Evolutionary conservation across 202 grass and related monocot species (phyloP).

Genomic region (Hordeum pubiflorum): DNA sequence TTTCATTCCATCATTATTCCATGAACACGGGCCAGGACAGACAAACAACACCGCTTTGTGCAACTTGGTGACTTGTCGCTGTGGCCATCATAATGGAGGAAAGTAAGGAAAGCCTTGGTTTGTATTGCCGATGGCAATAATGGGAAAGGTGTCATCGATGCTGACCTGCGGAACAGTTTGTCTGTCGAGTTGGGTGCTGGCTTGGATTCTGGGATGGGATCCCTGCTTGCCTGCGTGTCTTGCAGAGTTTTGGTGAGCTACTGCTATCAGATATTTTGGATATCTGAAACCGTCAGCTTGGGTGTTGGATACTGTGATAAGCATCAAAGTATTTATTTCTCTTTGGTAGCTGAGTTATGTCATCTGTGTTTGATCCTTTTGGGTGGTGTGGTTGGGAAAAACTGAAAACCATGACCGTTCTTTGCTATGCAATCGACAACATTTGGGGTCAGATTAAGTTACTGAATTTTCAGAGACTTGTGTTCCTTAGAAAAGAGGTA

Average conservation of each 20-base stretch:
- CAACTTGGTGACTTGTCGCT: conserved; percentile 27
- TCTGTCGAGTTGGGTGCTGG: conserved; percentile 15
- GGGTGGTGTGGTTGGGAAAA: not conserved
- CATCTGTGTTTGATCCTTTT: not conserved
- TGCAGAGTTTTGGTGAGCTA: not conserved
- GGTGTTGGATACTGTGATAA: not conserved
- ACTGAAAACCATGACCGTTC: not conserved
- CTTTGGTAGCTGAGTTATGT: not conserved
- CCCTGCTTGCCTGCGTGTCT: not conserved
- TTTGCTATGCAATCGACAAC: not conserved
- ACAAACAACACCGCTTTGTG: not conserved
- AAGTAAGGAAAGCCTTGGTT: conserved; percentile 15
- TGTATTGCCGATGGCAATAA: conserved; percentile 32
- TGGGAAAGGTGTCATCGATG: conserved; percentile 7
- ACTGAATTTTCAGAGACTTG: not conserved
- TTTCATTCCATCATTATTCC: conserved; percentile 15
- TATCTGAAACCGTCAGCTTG: not conserved
- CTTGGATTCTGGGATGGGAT: conserved; percentile 13
- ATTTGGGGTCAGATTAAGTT: not conserved
- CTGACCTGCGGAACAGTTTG: conserved; percentile 7
- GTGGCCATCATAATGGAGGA: conserved; percentile 32
- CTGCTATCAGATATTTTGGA: not conserved
- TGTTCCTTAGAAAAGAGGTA: not conserved
- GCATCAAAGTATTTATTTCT: not conserved
- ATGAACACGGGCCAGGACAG: conserved; percentile 14